Conservation (phyloP, 148 eudicot genomes). For the Vaccinium vitisidaea region DNA sequence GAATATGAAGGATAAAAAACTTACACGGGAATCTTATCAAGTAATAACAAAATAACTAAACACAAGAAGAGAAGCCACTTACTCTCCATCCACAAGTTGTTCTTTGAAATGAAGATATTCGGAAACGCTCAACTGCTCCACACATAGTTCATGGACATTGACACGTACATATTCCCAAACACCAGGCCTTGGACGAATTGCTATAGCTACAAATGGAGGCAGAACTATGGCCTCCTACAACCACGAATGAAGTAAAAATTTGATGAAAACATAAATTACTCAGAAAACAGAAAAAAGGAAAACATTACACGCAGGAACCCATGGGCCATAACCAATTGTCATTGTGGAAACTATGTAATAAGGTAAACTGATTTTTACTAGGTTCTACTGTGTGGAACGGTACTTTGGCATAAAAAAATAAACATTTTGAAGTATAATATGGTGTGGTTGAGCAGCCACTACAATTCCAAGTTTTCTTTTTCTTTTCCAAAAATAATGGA, state of each 20-base stretch:
- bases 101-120: constrained; percentile 96
- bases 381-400: background rate
- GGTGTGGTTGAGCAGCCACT: background rate
- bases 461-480: background rate
- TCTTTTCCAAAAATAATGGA: background rate
- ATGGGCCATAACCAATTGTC: background rate
- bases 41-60: background rate
- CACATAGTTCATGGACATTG: constrained; percentile 77
- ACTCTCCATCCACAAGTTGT: constrained; percentile 81
- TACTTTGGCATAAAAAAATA: background rate
- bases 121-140: constrained; percentile 74
- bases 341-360: background rate
- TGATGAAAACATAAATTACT: background rate
- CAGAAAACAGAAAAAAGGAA: background rate
- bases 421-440: background rate
- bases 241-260: background rate
- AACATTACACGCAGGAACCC: background rate
- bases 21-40: background rate
- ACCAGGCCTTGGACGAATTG: constrained; percentile 95
- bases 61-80: constrained; percentile 24
- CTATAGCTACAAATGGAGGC: constrained; percentile 95
- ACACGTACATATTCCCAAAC: constrained; percentile 97
- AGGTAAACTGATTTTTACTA: background rate
- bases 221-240: constrained; percentile 87
- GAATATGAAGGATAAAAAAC: background rate